Evolutionary conservation across 805 yeast genomes (phyloP).

Genomic region (Kodamaea restingae): DNA sequence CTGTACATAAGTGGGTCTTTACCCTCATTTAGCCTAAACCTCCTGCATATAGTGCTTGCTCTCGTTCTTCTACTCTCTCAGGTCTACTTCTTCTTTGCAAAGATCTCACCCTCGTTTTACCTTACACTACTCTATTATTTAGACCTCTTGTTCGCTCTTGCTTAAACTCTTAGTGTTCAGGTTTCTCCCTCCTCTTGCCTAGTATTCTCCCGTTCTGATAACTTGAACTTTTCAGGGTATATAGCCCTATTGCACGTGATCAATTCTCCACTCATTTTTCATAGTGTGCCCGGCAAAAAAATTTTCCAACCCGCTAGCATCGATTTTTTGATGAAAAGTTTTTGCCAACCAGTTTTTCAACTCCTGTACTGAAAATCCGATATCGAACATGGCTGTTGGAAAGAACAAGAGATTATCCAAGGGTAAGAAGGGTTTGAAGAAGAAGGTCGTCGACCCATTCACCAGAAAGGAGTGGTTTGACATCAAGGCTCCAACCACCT

Average conservation of each 20-base stretch:
- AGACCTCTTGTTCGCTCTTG: too few species aligned
- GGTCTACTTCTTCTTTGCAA: too few species aligned
- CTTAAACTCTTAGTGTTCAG: too few species aligned
- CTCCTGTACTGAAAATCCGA: conserved; percentile 2
- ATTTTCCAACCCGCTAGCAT: not conserved
- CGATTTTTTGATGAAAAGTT: conserved; percentile 1
- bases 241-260: not conserved
- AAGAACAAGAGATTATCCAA: conserved; percentile 84
- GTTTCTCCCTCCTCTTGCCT: too few species aligned
- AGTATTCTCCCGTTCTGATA: too few species aligned
- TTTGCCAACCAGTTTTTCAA: conserved; percentile 2
- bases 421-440: conserved; percentile 97
- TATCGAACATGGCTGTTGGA: conserved; percentile 58
- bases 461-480: conserved; percentile 99
- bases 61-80: too few species aligned
- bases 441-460: conserved; percentile 99
- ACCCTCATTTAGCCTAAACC: too few species aligned
- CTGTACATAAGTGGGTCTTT: too few species aligned
- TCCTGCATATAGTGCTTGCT: too few species aligned
- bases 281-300: not conserved
- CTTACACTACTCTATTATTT: too few species aligned
- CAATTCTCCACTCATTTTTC: not conserved
- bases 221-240: too few species aligned
- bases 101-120: too few species aligned
- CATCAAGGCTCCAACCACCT: conserved; percentile 98